phyloP scores from a whole-genome alignment of 768 basidiomycete species.

The Boletales sp. region DNA sequence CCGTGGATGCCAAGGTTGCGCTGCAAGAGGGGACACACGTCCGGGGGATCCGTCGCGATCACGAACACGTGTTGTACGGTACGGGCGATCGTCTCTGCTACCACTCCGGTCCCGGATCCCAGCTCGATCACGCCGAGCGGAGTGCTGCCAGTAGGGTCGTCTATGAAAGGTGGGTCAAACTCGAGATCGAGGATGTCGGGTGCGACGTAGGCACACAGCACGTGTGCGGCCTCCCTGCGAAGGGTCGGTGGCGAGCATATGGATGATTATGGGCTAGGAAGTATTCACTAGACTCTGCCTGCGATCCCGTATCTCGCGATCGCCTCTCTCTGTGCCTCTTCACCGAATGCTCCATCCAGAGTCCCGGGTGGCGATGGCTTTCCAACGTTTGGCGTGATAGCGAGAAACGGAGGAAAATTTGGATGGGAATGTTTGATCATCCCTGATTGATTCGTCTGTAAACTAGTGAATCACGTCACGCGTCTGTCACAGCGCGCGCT shows the following conservation, averaged over 20 bases:
- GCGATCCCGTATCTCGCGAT: slow-evolving; percentile 80
- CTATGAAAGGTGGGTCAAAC: slow-evolving; percentile 39
- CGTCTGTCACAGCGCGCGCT: slow-evolving; percentile 21
- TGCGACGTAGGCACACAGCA: slow-evolving; percentile 51
- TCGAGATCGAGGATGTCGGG: slow-evolving; percentile 20
- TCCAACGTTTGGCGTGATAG: slow-evolving; percentile 33
- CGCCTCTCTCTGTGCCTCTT: slow-evolving; percentile 47
- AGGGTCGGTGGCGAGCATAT: too few relatives aligned
- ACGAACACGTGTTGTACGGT: slow-evolving; percentile 36
- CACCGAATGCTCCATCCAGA: slow-evolving; percentile 21
- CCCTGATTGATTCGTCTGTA: too few relatives aligned
- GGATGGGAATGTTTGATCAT: too few relatives aligned
- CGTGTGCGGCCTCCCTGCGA: slow-evolving; percentile 71
- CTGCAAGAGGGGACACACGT: slow-evolving; percentile 56
- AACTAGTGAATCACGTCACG: slow-evolving; percentile 23
- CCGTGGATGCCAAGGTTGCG: slow-evolving; percentile 36
- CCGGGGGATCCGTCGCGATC: slow-evolving; percentile 72
- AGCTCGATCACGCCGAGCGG: too few relatives aligned
- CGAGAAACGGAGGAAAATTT: slow-evolving; percentile 42
- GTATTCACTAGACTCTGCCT: slow-evolving; percentile 73
- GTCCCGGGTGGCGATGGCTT: too few relatives aligned
- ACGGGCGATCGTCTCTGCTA: slow-evolving; percentile 33
- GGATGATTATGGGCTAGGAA: neutral
- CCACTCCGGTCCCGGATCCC: too few relatives aligned
- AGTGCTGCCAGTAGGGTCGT: too few relatives aligned